Evolutionary conservation across 73 alveolate species (phyloP), one percentile per base, ranked within the genome.

Genomic region (Symbiodinium pilosum): DNA sequence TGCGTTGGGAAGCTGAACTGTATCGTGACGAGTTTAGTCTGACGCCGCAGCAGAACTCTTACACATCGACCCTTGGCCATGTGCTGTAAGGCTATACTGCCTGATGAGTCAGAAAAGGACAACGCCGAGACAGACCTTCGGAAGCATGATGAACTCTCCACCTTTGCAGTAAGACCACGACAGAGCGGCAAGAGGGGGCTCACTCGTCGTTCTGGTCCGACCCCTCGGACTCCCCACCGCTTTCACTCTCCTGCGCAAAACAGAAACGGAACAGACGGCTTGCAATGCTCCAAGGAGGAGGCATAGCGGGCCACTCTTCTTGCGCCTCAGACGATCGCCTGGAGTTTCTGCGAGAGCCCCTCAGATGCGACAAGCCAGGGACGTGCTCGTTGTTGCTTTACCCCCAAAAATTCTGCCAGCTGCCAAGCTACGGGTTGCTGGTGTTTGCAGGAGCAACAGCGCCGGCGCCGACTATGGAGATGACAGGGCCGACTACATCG

Each of bases 301-400:
- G n/a, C n/a, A n/a, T n/a, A n/a, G n/a, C n/a, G n/a, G 28, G 39
- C 87, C 89, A 38, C 30, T 4, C 56, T 4, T 69, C 32, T 26
- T 1, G 64, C 59, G 69, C 93, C 93, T 84, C 93, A 44, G 93
- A 84, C 14, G 75, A 43, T 20, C 93, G 52, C 11, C 93, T 42
- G 51, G 93, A 84, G 73, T 54, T 84, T 32, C 73, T 41, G 2
- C 93, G 93, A 24, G 93, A 84, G 56, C 32, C 32, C 93, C 93
- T 84, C 16, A 18, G 51, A 32, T 30, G 77, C 34, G 39, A 26
- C 71, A 54, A 30, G n/a, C 71, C 71, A n/a, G n/a, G n/a, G n/a
- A n/a, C n/a, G n/a, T n/a, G n/a, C n/a, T n/a, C 59, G 6, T 14
- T 9, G 59, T 14, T 47, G 59, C 59, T 47, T 47, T 14, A 9